Evolutionary conservation across 1,139 yeast species (phyloP), one percentile per base, ranked within the genome.

Genomic region (Geotrichum restrictum): DNA sequence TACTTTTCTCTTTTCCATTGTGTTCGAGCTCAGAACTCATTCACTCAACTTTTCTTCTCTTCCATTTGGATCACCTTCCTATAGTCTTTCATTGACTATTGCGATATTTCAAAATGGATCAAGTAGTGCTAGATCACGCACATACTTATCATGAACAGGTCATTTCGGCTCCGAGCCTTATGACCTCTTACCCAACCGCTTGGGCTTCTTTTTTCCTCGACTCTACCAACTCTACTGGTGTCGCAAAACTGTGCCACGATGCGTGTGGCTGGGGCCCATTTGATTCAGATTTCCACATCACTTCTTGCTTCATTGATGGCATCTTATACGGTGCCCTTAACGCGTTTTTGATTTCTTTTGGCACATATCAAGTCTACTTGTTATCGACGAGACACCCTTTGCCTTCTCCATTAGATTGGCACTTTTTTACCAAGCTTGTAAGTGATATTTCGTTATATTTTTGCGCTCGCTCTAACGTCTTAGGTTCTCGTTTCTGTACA

Each of bases 251-350:
- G 36, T 80, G 84, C 60, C 66, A 65, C 34, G 75, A 74, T 58
- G 58, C 61, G 13, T 88, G 83, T 58, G 95, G 96, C 1, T 86
- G 89, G 83, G 86, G 87, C 1, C 88, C 94, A 0, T 68, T 86
- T 8, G 74, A 41, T 6, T 54, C 55, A 6, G 80, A 80, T 61
- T 80, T 80, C 47, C 95, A 85, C 62, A 77, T 88, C 54, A 82
- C 96, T 0, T 86, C 93, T 1, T 91, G 98, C 64, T 83, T 91
- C 63, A 74, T 85, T 40, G 88, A 85, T 61, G 97, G 96, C 36
- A 72, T 77, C 0, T 65, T 88, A 7, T 71, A 80, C 57, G 78
- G 81, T 36, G 50, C 74, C 1, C 69, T 82, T 0, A 80, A 85
- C 2, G 19, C 77, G 10, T 69, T 81, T 38, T 73, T 85, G 70